Evolutionary conservation across 306 rosid species (phyloP).

Genomic region (Lathyrus oleraceus): DNA sequence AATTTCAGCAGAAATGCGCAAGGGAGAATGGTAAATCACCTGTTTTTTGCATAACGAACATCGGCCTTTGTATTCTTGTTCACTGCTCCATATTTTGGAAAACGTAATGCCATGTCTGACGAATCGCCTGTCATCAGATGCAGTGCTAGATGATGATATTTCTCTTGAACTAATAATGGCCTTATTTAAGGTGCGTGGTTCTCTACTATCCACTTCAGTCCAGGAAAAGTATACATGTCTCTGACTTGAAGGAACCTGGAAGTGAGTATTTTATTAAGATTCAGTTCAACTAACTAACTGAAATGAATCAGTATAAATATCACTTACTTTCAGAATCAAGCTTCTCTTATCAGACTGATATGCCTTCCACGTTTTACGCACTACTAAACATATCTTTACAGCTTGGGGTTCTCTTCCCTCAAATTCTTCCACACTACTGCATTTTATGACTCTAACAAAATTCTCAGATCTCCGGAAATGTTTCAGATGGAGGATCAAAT

Average conservation of each 20-base stretch:
- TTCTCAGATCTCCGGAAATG: constrained; percentile 76
- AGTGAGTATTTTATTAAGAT: constrained; percentile 39
- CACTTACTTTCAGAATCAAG: constrained; percentile 65
- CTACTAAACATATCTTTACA: constrained; percentile 66
- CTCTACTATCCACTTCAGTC: constrained; percentile 78
- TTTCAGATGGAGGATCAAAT: constrained; percentile 89
- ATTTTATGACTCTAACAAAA: constrained; percentile 77
- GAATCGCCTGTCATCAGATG: constrained; percentile 64
- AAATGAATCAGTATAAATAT: constrained; percentile 30
- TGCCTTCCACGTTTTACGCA: constrained; percentile 75
- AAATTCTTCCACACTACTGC: constrained; percentile 56
- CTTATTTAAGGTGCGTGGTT: constrained; percentile 53
- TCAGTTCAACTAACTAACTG: constrained; percentile 29
- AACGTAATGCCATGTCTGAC: constrained; percentile 72
- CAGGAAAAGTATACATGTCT: constrained; percentile 79
- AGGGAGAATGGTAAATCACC: constrained; percentile 48
- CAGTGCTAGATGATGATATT: constrained; percentile 52
- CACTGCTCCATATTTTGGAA: constrained; percentile 94
- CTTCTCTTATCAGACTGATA: constrained; percentile 70
- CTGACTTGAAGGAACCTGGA: constrained; percentile 98
- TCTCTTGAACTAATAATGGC: constrained; percentile 69
- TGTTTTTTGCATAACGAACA: constrained; percentile 79
- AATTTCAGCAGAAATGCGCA: constrained; percentile 29
- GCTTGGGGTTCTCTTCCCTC: constrained; percentile 82
- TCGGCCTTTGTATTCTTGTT: constrained; percentile 66